phyloP scores from a whole-genome alignment of 495 filamentous ascomycete genomes.

The Penicillium argentinense region DNA sequence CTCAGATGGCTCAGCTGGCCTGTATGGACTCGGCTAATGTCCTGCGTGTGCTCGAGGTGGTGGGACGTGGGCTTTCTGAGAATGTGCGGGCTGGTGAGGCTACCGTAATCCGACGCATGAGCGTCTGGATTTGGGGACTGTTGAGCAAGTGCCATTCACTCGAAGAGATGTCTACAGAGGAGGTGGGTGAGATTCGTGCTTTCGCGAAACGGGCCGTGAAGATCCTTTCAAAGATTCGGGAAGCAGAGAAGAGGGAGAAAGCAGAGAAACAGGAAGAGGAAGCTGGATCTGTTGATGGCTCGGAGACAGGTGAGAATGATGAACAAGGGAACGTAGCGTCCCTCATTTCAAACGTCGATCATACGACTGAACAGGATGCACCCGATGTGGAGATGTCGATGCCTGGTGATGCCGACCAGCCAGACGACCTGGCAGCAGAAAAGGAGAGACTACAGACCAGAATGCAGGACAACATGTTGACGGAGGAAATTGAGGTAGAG shows the following conservation, averaged over 20 bases:
- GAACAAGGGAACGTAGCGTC: neutral
- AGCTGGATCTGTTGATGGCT: constrained; percentile 9
- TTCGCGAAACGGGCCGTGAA: constrained; percentile 48
- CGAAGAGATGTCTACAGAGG: constrained; percentile 47
- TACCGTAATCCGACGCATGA: constrained; percentile 49
- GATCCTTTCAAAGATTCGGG: constrained; percentile 43
- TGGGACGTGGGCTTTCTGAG: constrained; percentile 44
- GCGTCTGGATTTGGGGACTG: constrained; percentile 52
- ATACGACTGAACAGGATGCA: neutral
- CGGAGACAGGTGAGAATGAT: neutral
- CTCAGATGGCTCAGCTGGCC: constrained; percentile 65
- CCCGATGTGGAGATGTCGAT: constrained; percentile 22
- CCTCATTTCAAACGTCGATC: neutral
- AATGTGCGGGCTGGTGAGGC: constrained; percentile 39
- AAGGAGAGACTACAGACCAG: constrained; percentile 57
- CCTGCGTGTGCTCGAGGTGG: constrained; percentile 47
- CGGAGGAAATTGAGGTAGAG: constrained; percentile 7
- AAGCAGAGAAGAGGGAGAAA: constrained; percentile 21
- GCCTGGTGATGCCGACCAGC: constrained; percentile 22
- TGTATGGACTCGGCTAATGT: constrained; percentile 64
- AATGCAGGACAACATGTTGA: constrained; percentile 27
- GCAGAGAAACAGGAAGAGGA: constrained; percentile 1
- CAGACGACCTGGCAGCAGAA: constrained; percentile 51
- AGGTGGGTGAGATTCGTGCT: constrained; percentile 51
- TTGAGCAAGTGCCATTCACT: constrained; percentile 49